A percentile compares a stretch with the other conserved stretches of the same genome.
phyloP scores from a whole-genome alignment of 2,329 filamentous ascomycete genomes.

The Beauveria australis region DNA sequence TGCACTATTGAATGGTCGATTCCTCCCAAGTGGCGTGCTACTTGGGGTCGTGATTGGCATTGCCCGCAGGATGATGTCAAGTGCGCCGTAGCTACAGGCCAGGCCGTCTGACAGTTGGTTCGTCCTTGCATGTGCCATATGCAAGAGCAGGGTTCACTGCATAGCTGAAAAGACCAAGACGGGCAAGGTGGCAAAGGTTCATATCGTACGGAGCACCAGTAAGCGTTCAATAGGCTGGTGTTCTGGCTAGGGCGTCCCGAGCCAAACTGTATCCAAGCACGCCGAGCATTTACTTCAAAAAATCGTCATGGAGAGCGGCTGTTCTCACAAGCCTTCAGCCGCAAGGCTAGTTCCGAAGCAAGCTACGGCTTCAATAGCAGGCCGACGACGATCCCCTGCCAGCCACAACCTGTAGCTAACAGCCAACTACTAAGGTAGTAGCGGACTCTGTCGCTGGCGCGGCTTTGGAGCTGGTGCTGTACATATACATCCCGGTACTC shows the following conservation, averaged over 20 bases:
- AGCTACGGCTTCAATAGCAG: neutral
- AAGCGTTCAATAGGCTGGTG: neutral
- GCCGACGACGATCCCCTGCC: neutral
- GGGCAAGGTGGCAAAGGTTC: neutral
- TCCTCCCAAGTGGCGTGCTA: neutral
- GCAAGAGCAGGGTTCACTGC: conserved; percentile 4
- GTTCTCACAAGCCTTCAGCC: neutral
- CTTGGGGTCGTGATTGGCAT: neutral
- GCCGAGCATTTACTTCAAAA: neutral
- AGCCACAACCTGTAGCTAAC: neutral
- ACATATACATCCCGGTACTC: conserved; percentile 5
- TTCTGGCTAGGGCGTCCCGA: neutral
- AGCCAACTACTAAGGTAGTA: too few species aligned
- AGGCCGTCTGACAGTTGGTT: neutral
- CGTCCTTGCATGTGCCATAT: neutral
- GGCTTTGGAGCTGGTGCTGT: neutral
- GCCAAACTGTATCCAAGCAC: neutral
- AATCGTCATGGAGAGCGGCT: neutral
- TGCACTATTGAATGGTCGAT: neutral
- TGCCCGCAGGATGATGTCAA: neutral
- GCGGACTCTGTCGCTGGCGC: neutral
- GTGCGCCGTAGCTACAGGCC: neutral
- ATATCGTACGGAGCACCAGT: neutral
- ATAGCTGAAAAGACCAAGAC: conserved; percentile 2
- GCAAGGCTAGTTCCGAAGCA: neutral